Percentiles rank a stretch among this genome's conserved stretches.
Conservation (phyloP, 257 asterid genomes). For the Dorcoceras hygrometricum region DNA sequence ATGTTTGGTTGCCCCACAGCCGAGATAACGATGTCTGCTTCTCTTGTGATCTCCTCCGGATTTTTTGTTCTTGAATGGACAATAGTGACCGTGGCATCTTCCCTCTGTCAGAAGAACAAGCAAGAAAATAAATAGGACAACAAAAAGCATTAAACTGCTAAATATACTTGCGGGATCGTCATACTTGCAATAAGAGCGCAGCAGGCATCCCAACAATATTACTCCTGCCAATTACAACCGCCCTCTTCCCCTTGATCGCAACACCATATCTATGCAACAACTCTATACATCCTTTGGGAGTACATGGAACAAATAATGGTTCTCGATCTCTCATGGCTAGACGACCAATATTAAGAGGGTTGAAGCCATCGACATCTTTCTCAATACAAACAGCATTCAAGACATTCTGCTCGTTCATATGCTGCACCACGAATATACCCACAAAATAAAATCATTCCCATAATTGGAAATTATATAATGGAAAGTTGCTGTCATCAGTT, state of each 20-base stretch:
- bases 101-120: slow-evolving; percentile 47
- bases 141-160: slow-evolving; percentile 12
- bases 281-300: slow-evolving; percentile 95
- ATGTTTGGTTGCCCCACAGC: slow-evolving; percentile 87
- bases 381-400: slow-evolving; percentile 77
- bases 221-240: slow-evolving; percentile 90
- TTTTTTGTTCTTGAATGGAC: slow-evolving; percentile 84
- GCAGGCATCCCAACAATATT: slow-evolving; percentile 95
- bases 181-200: slow-evolving; percentile 81
- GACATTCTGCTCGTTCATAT: slow-evolving; percentile 77
- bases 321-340: slow-evolving; percentile 96
- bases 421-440: slow-evolving; percentile 39
- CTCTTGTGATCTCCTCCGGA: slow-evolving; percentile 74
- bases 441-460: slow-evolving; percentile 13
- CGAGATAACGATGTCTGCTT: slow-evolving; percentile 77
- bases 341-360: slow-evolving; percentile 79
- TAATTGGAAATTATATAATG: neutral
- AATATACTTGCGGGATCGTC: slow-evolving; percentile 9
- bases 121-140: neutral
- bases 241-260: slow-evolving; percentile 79
- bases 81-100: slow-evolving; percentile 83
- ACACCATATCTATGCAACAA: slow-evolving; percentile 71
- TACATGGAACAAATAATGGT: slow-evolving; percentile 87
- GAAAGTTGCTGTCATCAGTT: neutral
- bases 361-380: slow-evolving; percentile 98